Base-by-base conservation (phyloP, 345 rosid genomes). In the Nasturtium officinale region DNA sequence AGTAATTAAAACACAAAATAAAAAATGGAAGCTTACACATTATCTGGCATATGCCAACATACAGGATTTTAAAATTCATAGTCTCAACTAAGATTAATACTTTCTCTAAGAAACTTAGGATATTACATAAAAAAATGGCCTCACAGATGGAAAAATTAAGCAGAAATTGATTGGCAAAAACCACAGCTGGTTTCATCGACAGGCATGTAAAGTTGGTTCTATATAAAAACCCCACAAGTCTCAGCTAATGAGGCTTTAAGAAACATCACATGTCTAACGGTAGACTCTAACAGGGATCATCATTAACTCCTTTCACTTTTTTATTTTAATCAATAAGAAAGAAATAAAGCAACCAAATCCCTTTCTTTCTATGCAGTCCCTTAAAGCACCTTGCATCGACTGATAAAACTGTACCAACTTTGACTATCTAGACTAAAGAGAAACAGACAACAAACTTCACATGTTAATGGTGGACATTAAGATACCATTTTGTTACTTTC, bases 251-350 rank as follows among this genome's bases (percentile, higher is more conserved):
- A 32, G 13, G 59, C 16, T 62, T 56, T 46, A 45, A 69, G 75
- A 63, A 68, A 76, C 60, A 62, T 56, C 71, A 69, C 70, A 76
- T 69, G 75, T 47, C 65, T 62, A 61, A 38, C 42, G 75, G 71
- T 76, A 63, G 71, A 61, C 59, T 69, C 32, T 62, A 55, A 69
- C 75, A 76, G 58, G 75, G 46, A 69, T 69, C 71, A 54, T 43
- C 45, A 33, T 57, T 47, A 55, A 69, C 69, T 25, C 46, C 63
- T 60, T 69, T 61, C 48, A 30, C 61, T 29, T 15, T 15, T 60
- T 48, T 21, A 35, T 60, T 60, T 66, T 57, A 33, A 74, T 57
- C 64, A 52, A 9, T 67, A 42, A 32, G 62, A 67, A 60, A 60
- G 30, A 61, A 52, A 35, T 42, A 61, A 68, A 75, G 69, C 64